phyloP scores from a whole-genome alignment of 202 grass and related monocot genomes.

The Digitaria exilis region DNA sequence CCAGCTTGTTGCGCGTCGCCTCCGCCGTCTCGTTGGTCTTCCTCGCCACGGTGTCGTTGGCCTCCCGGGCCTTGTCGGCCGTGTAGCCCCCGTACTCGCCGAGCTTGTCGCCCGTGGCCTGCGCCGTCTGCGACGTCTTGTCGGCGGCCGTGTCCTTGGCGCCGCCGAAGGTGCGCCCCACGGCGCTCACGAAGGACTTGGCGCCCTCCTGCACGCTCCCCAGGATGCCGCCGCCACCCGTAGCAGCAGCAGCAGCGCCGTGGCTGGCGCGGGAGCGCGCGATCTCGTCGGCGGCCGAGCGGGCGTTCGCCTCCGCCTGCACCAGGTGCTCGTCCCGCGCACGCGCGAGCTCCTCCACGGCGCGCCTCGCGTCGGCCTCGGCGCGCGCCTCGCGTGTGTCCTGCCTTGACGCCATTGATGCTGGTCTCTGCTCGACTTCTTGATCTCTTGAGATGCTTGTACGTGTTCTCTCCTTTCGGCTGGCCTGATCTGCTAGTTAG shows the following conservation, averaged over 20 bases:
- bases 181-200: constrained; percentile 53
- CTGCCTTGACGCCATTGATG: constrained; percentile 47
- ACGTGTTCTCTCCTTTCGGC: no score
- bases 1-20: constrained; percentile 37
- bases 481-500: constrained; percentile 22
- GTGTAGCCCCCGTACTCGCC: constrained; percentile 51
- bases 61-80: constrained; percentile 46
- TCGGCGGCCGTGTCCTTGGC: constrained; percentile 50
- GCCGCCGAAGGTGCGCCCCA: constrained; percentile 61
- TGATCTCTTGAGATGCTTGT: neutral
- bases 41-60: constrained; percentile 36
- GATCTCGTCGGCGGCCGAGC: constrained; percentile 62
- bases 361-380: constrained; percentile 42
- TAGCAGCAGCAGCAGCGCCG: neutral
- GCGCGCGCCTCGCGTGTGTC: constrained; percentile 42
- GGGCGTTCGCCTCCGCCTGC: constrained; percentile 55
- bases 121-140: constrained; percentile 47
- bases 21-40: constrained; percentile 58
- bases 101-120: constrained; percentile 45
- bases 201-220: constrained; percentile 61
- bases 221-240: constrained; percentile 54
- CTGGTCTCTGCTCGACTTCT: neutral
- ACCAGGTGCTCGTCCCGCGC: constrained; percentile 58
- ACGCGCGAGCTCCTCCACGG: constrained; percentile 68
- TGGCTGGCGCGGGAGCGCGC: constrained; percentile 44